Base-by-base conservation (phyloP, 306 rosid species). In the Castanea sativa region DNA sequence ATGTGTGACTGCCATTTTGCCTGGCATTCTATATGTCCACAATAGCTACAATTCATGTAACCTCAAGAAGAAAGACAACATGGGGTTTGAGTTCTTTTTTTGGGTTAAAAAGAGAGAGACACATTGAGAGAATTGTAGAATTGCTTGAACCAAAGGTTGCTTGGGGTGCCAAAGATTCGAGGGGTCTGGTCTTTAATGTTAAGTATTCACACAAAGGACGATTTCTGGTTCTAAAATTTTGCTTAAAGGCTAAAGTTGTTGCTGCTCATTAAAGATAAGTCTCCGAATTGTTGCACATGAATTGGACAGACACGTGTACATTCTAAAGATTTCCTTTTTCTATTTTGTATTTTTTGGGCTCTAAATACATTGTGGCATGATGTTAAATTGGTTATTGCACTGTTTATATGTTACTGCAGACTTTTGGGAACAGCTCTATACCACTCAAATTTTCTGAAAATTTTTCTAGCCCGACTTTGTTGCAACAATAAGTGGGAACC, bases 141-240 rank as follows among this genome's bases (percentile, higher is more conserved):
- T 96, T 78, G 89, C 96, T 96, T 91, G 94, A 82, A 86, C 80
- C 89, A 87, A 96, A 88, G 97, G 94, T 96, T 91, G 91, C 98
- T 90, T 93, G 78, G 88, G 77, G 88, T 49, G 86, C 75, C 70
- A 85, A 82, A 87, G 89, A 96, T 96, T 91, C 98, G 14, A 49
- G 61, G 72, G 72, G 58, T 76, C 82, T 73, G 69, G 59, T 87
- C 81, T 72, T 87, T 77, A 67, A 63, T 87, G 41, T 41, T 21
- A 76, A 86, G 90, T 32, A 76, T 78, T 88, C 78, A 76, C 88
- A 76, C 77, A 79, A 19, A 61, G 74, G 53, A 20, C 18, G 79
- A 80, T 77, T 65, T 76, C 69, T 83, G 65, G 59, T 79, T 65
- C 80, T 51, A 55, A 81, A 64, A 77, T 83, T 81, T 85, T n/a